Evolutionary conservation across 345 rosid species (phyloP).

Genomic region (Gynandropsis gynandra): DNA sequence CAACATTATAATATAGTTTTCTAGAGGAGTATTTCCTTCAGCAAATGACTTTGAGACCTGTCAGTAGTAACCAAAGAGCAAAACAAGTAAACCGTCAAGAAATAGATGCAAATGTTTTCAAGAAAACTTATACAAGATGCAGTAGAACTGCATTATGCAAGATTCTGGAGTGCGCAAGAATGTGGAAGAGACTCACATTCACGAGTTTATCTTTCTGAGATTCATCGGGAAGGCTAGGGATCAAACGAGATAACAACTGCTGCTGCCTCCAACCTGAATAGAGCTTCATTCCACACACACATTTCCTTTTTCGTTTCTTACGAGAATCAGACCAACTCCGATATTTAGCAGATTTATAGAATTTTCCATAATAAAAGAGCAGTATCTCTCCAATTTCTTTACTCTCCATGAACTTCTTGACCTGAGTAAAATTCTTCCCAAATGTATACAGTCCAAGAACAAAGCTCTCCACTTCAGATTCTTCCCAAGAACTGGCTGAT

Average conservation of each 20-base stretch:
- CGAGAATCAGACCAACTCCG: constrained; percentile 52
- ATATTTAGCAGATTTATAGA: constrained; percentile 41
- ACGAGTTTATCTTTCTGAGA: constrained; percentile 26
- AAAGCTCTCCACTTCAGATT: constrained; percentile 39
- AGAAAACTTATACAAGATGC: background rate
- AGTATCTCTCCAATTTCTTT: constrained; percentile 46
- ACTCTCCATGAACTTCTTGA: constrained; percentile 39
- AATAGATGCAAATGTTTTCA: background rate
- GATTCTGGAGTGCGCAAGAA: background rate
- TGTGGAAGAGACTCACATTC: constrained; percentile 27
- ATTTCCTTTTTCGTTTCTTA: constrained; percentile 39
- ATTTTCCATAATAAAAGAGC: constrained; percentile 54
- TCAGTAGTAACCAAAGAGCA: constrained; percentile 17
- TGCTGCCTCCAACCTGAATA: constrained; percentile 74
- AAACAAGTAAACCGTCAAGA: background rate
- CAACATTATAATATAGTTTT: constrained; percentile 34
- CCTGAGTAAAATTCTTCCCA: constrained; percentile 43
- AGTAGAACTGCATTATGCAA: background rate
- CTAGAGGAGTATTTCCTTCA: constrained; percentile 45
- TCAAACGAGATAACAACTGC: constrained; percentile 54
- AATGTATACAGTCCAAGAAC: constrained; percentile 57
- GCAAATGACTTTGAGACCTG: constrained; percentile 58
- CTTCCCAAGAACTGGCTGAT: constrained; percentile 33
- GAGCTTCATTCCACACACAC: constrained; percentile 45
- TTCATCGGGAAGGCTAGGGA: constrained; percentile 35